Evolutionary conservation across 163 green algal species (phyloP).

Genomic region (Scenedesmus sp.): DNA sequence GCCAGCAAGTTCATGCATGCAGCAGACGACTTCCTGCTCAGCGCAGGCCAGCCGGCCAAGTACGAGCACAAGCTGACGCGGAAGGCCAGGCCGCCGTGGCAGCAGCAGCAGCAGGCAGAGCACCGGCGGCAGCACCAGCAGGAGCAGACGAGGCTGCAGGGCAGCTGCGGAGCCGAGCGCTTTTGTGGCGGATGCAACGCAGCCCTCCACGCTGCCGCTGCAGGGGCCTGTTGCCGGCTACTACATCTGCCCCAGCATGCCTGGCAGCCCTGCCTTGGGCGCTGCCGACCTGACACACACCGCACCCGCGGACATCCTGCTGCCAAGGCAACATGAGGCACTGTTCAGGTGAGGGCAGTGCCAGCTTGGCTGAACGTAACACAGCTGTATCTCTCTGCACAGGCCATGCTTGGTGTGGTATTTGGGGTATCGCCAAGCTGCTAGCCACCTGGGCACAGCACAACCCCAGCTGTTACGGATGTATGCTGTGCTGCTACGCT

Average conservation of each 20-base stretch:
- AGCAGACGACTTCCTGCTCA: not conserved
- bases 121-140: not conserved
- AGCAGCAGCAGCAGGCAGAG: not conserved
- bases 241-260: constrained; percentile 11
- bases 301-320: constrained; percentile 22
- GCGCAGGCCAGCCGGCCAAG: not conserved
- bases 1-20: not conserved
- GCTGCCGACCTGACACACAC: constrained; percentile 13
- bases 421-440: too few species aligned
- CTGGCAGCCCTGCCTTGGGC: constrained; percentile 19
- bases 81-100: not conserved
- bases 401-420: too few species aligned
- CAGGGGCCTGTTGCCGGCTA: not conserved
- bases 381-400: too few species aligned
- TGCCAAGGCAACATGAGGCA: constrained; percentile 28
- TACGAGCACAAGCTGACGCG: not conserved
- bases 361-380: too few species aligned
- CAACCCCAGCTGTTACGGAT: too few species aligned
- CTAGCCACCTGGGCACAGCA: too few species aligned
- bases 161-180: not conserved
- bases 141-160: not conserved
- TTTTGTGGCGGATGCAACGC: constrained; percentile 1
- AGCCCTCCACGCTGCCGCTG: constrained; percentile 25
- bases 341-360: constrained; percentile 26
- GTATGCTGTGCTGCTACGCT: too few species aligned